Evolutionary conservation across 2,329 filamentous ascomycete genomes (phyloP).

Genomic region (Pestalotiopsis sp.): DNA sequence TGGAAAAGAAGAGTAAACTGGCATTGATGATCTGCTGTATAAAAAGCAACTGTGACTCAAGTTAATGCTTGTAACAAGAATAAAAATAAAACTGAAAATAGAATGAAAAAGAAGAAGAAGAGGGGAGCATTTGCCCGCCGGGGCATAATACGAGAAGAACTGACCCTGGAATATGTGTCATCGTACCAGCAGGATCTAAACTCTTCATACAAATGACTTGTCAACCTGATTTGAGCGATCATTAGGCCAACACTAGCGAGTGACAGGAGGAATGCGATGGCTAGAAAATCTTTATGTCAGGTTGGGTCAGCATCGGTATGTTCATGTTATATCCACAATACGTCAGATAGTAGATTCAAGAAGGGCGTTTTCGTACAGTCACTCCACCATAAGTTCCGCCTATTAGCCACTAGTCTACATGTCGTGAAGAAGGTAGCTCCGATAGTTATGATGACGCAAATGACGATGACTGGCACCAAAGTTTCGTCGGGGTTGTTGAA

Average conservation of each 20-base stretch:
- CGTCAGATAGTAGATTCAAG: neutral
- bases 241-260: neutral
- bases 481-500: neutral
- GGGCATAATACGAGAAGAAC: neutral
- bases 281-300: neutral
- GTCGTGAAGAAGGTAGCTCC: neutral
- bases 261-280: neutral
- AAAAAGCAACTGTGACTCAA: neutral
- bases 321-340: neutral
- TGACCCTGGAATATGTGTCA: neutral
- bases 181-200: conserved; percentile 1
- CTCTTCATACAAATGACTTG: neutral
- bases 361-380: neutral
- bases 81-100: neutral
- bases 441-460: neutral
- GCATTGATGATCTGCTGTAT: neutral
- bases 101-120: neutral
- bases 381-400: neutral
- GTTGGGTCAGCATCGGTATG: neutral
- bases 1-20: conserved; percentile 16
- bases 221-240: neutral
- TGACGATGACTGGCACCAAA: neutral
- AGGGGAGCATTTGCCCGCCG: too few relatives aligned
- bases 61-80: neutral
- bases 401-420: neutral